These are phyloP conservation scores for Auricularia sp. DNA, from an alignment of 768 basidiomycete species.

Conservation along the genomic window DNA sequence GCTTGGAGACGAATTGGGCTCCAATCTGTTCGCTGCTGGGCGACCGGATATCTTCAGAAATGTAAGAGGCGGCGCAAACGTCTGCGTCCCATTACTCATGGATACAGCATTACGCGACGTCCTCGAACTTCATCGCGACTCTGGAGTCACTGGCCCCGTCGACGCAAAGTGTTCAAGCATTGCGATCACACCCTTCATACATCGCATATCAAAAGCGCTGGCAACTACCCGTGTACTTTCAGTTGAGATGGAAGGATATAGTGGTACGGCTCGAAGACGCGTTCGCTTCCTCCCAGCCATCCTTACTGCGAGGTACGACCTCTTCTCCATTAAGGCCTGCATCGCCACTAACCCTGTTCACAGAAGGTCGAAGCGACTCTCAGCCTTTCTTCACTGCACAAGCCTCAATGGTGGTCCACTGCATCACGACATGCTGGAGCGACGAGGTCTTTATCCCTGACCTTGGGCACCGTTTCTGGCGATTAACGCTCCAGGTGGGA, in stretches of 20 bases:
- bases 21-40: slow-evolving; percentile 81
- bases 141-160: slow-evolving; percentile 81
- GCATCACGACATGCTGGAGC: slow-evolving; percentile 77
- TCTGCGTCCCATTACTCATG: not conserved
- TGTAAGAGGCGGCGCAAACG: slow-evolving; percentile 32
- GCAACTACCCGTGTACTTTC: slow-evolving; percentile 96
- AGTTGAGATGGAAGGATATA: slow-evolving; percentile 94
- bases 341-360: not conserved
- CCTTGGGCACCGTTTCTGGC: slow-evolving; percentile 81
- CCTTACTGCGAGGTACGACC: not conserved
- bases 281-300: slow-evolving; percentile 26
- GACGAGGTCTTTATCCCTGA: slow-evolving; percentile 78
- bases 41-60: slow-evolving; percentile 83
- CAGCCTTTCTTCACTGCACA: slow-evolving; percentile 37
- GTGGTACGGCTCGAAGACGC: slow-evolving; percentile 64
- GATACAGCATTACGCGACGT: slow-evolving; percentile 70
- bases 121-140: slow-evolving; percentile 70
- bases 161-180: slow-evolving; percentile 49
- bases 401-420: slow-evolving; percentile 57
- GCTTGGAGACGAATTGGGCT: slow-evolving; percentile 78
- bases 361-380: not conserved
- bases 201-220: slow-evolving; percentile 71
- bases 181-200: slow-evolving; percentile 68
- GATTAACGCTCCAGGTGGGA: slow-evolving; percentile 74
- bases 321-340: not conserved